Base-by-base conservation (phyloP, 148 eudicot genomes). In the Amaranthus hypochondriacus region DNA sequence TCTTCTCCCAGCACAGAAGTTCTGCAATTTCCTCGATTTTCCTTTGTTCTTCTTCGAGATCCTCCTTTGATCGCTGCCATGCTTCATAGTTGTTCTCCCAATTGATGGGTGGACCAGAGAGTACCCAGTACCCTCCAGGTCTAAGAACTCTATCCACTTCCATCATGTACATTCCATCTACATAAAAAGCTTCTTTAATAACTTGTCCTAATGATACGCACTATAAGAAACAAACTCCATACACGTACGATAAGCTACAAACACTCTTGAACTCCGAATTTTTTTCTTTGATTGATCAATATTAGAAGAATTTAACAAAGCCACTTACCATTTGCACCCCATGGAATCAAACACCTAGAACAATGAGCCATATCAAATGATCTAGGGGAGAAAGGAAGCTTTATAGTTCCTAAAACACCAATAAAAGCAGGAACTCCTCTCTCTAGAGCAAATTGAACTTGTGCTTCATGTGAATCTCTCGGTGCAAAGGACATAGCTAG, bases 321-420 rank as follows among this genome's bases (percentile, higher is more conserved):
- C 0, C 60, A 63, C 82, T 80, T 62, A 87, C 88, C 90, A 59
- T 87, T 82, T 69, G 61, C 76, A 57, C 82, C 82, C 89, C 87
- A 82, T n/a, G 87, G 89, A 74, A 87, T 87, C 76, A 87, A 75
- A 82, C 89, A 87, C 61, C 89, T 73, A 71, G 89, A 87, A 61
- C 89, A 86, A 67, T 86, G 89, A 75, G 89, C 87, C 89, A 86
- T 86, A 75, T 86, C 89, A 47, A 87, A 87, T 10, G 89, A 83
- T 76, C 88, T 73, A 50, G 88, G 75, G 15, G 89, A 82, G 62
- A 62, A 86, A 3, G 89, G 84, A n/a, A 86, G 87, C 77, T 84
- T 82, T 70, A 84, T 80, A 39, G 85, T 79, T 74, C 87, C 89
- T 48, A 86, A 75, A 61, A 86, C 87, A 67, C 87, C 89, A 10